Conservation (phyloP, 345 rosid genomes). For the Populus euphratica region DNA sequence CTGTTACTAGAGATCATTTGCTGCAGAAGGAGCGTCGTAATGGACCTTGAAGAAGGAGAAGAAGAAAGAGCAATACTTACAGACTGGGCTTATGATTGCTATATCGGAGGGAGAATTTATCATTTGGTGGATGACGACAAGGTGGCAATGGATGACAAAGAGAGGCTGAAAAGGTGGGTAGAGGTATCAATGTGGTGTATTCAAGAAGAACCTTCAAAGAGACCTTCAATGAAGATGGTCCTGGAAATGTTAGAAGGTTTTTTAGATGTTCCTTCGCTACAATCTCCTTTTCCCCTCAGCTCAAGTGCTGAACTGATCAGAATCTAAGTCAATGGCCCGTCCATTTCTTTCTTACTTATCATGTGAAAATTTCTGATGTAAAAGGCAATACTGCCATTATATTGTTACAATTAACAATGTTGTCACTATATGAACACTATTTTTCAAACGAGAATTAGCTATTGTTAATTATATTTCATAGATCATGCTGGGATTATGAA, state of each 20-base stretch:
- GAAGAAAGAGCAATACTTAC: conserved; percentile 4
- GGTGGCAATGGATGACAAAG: conserved; percentile 9
- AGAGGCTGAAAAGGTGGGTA: conserved; percentile 16
- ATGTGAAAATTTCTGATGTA: too few species aligned
- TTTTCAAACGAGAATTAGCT: too few species aligned
- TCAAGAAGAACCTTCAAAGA: conserved; percentile 24
- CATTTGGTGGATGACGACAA: conserved; percentile 8
- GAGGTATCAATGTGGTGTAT: not conserved
- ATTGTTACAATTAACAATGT: too few species aligned
- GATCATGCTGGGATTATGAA: too few species aligned
- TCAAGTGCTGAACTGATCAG: not conserved
- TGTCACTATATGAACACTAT: too few species aligned
- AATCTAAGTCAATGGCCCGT: not conserved
- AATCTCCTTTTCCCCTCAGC: not conserved
- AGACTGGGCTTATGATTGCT: conserved; percentile 17
- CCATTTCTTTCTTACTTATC: not conserved
- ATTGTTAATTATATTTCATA: too few species aligned
- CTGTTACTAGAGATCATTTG: conserved; percentile 18
- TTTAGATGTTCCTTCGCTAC: conserved; percentile 13
- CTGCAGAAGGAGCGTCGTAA: conserved; percentile 13
- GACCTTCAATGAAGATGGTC: conserved; percentile 26
- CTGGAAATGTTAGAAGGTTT: conserved; percentile 23
- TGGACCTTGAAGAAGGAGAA: not conserved
- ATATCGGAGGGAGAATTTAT: conserved; percentile 1
- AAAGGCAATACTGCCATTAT: too few species aligned